Evolutionary conservation across 305 asterid species (phyloP), one percentile per base, ranked within the genome.

Genomic region (Euphrasia arctica): DNA sequence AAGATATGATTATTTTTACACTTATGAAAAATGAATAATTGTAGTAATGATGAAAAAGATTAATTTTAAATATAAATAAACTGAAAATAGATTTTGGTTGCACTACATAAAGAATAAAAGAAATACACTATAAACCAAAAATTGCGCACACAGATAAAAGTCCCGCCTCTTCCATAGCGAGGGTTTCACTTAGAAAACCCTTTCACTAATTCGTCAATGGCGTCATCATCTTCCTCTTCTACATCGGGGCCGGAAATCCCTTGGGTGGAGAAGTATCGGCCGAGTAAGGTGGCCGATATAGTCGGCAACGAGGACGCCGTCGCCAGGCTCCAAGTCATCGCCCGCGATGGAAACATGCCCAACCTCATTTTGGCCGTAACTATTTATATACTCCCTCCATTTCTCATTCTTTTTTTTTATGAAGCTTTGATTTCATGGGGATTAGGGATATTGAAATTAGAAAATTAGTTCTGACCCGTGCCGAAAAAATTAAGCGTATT

Each of bases 241-340:
- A 52, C 81, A 1, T 18, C 67, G 10, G 58, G 83, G 0, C 90
- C 91, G 4, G 90, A 81, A 5, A 83, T 89, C 13, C 96, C 96
- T 14, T 89, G 96, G 96, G 92, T 89, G 12, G 95, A 89, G 83
- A 86, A 86, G 75, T 89, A 74, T 65, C 72, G 95, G 60, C 96
- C 96, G 1, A 71, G 71, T 3, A 89, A 75, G 67, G 95, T 86
- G 57, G 86, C 78, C 2, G 96, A 89, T 43, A 86, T 89, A 34
- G 95, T 89, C 73, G 92, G 96, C 25, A 89, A 89, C 64, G 82
- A 81, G 69, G 95, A 89, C 62, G 96, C 96, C 60, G 90, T 89
- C 61, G 66, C 85, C 10, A 71, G 96, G 70, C 92, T 89, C 61
- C 92, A 86, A 79, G 95, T 89, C 76, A 79, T 89, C 54, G 92